A percentile compares a stretch with the other conserved stretches of the same genome.
These are phyloP conservation scores for Hawksworthiomyces lignivorus DNA, from an alignment of 2,329 filamentous ascomycete species.

Conservation along the genomic window DNA sequence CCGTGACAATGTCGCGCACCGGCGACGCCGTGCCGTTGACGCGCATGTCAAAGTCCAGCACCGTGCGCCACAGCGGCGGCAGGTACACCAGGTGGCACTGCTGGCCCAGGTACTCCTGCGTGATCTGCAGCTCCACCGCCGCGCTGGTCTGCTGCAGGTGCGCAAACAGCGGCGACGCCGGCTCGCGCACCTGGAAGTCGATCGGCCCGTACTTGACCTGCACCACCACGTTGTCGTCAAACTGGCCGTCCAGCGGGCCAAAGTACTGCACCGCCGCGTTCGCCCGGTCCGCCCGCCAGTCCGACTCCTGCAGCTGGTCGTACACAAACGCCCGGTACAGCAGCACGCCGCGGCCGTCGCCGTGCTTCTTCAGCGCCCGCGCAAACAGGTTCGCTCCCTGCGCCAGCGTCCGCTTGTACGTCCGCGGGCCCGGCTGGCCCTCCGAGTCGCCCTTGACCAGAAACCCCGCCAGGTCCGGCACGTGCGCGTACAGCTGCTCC, in stretches of 20 bases:
- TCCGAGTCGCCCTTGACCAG: slow-evolving; percentile 67
- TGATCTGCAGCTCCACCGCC: slow-evolving; percentile 59
- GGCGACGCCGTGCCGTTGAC: slow-evolving; percentile 48
- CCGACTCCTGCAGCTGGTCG: slow-evolving; percentile 45
- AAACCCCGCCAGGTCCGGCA: slow-evolving; percentile 63
- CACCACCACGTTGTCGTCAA: slow-evolving; percentile 62
- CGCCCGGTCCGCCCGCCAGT: slow-evolving; percentile 61
- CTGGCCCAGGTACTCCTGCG: slow-evolving; percentile 65
- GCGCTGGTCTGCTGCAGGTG: slow-evolving; percentile 34
- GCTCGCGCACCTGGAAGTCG: slow-evolving; percentile 66
- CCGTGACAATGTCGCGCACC: slow-evolving; percentile 53
- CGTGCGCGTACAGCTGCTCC: slow-evolving; percentile 46
- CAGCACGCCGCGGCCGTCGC: slow-evolving; percentile 50
- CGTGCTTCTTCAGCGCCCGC: slow-evolving; percentile 43
- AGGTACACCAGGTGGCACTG: slow-evolving; percentile 63
- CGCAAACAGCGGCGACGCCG: slow-evolving; percentile 56
- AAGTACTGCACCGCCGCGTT: slow-evolving; percentile 65
- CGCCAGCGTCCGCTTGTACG: slow-evolving; percentile 62
- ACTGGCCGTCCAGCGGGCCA: slow-evolving; percentile 53
- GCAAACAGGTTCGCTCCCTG: slow-evolving; percentile 65
- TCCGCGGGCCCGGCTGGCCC: slow-evolving; percentile 61
- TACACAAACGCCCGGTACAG: slow-evolving; percentile 71
- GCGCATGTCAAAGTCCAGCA: slow-evolving; percentile 60
- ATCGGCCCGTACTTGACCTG: slow-evolving; percentile 71
- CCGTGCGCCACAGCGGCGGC: slow-evolving; percentile 59